Base-by-base conservation (phyloP, 2,329 filamentous ascomycete genomes). In the Alternaria gaisen region DNA sequence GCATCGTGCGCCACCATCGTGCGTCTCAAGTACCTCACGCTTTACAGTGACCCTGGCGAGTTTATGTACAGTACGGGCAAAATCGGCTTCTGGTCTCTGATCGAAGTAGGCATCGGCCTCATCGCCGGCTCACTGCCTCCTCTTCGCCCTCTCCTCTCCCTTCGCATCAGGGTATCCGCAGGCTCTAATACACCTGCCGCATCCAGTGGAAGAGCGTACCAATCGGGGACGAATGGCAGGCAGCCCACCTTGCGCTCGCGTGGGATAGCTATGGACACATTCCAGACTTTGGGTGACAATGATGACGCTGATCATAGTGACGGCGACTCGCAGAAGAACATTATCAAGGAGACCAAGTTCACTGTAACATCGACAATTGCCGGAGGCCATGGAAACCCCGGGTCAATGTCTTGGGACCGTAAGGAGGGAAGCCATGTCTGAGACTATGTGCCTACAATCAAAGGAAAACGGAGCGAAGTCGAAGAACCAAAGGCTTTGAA, bases 51-150 rank as follows among this genome's bases (percentile, higher is more conserved):
- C 41, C 74, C 77, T 5, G 58, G 65, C 11, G 79, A 82, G 53
- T 82, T 79, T 64, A 77, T 82, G 69, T 80, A 72, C 68, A 69
- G 73, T 55, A 77, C 80, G 9, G 79, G 79, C 36, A 77, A 79
- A 46, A 81, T 83, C 36, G 79, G 78, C 0, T 74, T 82, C 53
- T 83, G 81, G 81, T 81, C 80, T 7, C 69, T 83, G 38, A 73
- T 80, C 46, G 82, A 83, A 64, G 80, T 80, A 60, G 82, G 80
- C 14, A 81, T 80, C 41, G 82, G 82, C 20, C 80, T 84, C 60
- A 75, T 80, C 8, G 81, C 83, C 14, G 82, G 80, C 11, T 82
- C 80, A 20, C 70, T 83, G 24, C 79, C 80, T 3, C 77, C 80
- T 4, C 77, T 83, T n/a, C 80, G 81, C 0, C 81, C 81, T 7